phyloP scores from a whole-genome alignment of 495 filamentous ascomycete species.

The Massariosphaeria phaeospora region DNA sequence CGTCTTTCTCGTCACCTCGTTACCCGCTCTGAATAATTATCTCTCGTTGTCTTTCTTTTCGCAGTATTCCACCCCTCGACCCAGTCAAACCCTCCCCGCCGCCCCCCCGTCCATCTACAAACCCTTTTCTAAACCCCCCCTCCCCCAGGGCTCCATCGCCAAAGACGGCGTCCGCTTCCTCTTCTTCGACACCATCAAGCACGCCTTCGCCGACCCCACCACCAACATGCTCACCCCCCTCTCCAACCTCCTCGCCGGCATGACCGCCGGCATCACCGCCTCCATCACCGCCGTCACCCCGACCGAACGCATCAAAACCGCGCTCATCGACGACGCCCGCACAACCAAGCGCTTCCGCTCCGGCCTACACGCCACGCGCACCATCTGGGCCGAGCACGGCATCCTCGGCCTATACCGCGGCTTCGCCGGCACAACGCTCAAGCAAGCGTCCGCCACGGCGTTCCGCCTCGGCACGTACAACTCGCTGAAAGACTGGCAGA shows the following conservation, averaged over 20 bases:
- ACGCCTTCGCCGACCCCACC: slow-evolving; percentile 53
- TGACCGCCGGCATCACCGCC: slow-evolving; percentile 57
- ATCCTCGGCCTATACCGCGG: slow-evolving; percentile 56
- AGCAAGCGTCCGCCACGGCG: slow-evolving; percentile 60
- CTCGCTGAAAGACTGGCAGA: slow-evolving; percentile 58
- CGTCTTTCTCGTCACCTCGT: neutral
- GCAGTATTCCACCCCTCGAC: no score
- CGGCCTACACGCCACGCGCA: slow-evolving; percentile 47
- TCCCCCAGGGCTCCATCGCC: slow-evolving; percentile 50
- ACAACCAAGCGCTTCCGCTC: slow-evolving; percentile 48
- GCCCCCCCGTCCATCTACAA: no score
- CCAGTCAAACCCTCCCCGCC: no score
- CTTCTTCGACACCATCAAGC: slow-evolving; percentile 60
- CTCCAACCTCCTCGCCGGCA: slow-evolving; percentile 57
- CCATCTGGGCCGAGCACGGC: slow-evolving; percentile 50
- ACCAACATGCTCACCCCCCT: slow-evolving; percentile 52
- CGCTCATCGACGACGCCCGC: slow-evolving; percentile 63
- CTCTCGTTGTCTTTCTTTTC: no score
- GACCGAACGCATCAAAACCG: slow-evolving; percentile 63
- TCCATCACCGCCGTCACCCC: slow-evolving; percentile 59
- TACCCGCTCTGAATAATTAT: no score
- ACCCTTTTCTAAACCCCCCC: no score
- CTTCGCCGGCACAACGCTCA: slow-evolving; percentile 58
- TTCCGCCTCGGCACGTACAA: slow-evolving; percentile 65
- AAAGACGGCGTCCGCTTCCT: slow-evolving; percentile 66